These are phyloP conservation scores for Sphagnum fallax DNA, from an alignment of 228 moss, liverwort and hornwort species.

Conservation along the genomic window DNA sequence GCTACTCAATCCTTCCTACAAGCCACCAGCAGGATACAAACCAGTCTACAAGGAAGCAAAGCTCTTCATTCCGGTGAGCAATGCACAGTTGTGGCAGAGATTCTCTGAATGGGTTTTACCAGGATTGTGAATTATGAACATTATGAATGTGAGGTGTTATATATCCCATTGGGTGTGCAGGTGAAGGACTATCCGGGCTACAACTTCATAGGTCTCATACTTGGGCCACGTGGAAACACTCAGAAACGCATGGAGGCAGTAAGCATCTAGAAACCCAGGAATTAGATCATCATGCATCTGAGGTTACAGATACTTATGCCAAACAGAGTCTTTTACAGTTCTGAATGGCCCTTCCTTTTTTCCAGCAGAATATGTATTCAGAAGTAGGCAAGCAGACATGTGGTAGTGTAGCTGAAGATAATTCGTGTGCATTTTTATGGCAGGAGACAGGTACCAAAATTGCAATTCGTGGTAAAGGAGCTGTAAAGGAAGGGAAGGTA, in stretches of 20 bases:
- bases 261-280: not conserved
- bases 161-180: constrained; percentile 11
- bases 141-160: no score
- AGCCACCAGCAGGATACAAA: constrained; percentile 81
- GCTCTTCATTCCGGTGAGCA: constrained; percentile 71
- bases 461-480: constrained; percentile 84
- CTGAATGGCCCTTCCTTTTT: no score
- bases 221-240: constrained; percentile 82
- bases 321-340: no score
- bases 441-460: constrained; percentile 90
- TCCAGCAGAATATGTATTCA: no score
- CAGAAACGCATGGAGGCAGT: constrained; percentile 87
- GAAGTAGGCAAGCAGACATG: no score
- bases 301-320: no score
- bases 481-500: constrained; percentile 91
- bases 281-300: no score
- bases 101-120: no score
- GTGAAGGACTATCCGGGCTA: constrained; percentile 75
- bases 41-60: constrained; percentile 81
- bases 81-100: no score
- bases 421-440: not conserved
- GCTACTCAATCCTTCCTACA: constrained; percentile 66
- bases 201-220: constrained; percentile 86
- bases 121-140: no score
- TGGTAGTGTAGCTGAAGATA: no score